Percentiles rank a stretch among this genome's conserved stretches.
Evolutionary conservation across 2,329 filamentous ascomycete genomes (phyloP).

Genomic region (Cordyceps farinosa): DNA sequence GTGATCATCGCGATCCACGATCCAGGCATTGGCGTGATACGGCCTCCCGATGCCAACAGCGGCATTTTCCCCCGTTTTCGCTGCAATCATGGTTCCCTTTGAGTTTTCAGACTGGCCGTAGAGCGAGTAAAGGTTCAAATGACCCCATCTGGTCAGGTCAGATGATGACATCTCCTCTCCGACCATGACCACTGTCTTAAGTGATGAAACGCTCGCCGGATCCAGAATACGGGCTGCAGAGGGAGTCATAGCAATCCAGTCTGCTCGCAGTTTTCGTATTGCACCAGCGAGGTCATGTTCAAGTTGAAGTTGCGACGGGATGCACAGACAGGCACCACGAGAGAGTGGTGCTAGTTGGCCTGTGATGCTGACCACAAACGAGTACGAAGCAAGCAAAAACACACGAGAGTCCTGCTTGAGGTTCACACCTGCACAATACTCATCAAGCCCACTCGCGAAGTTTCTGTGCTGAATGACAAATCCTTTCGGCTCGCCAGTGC

Average conservation of each 20-base stretch:
- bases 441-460: conserved; percentile 6
- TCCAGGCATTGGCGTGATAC: conserved; percentile 5
- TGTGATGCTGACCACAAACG: conserved; percentile 11
- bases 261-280: not conserved
- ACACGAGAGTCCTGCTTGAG: not conserved
- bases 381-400: conserved; percentile 2
- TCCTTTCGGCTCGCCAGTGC: conserved; percentile 11
- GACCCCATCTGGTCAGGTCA: not conserved
- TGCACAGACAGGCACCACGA: conserved; percentile 3
- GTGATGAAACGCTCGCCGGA: not conserved
- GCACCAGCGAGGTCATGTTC: not conserved
- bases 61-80: not conserved
- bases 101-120: conserved; percentile 10
- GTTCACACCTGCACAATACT: not conserved
- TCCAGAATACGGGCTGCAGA: not conserved
- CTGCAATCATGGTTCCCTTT: conserved; percentile 6
- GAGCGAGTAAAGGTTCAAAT: conserved; percentile 11
- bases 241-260: not conserved
- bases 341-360: conserved; percentile 1
- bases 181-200: conserved; percentile 6
- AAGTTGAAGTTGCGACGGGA: not conserved
- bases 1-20: not conserved
- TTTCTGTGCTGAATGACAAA: not conserved
- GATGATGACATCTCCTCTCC: conserved; percentile 3
- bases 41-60: not conserved